Percentiles rank a stretch among this genome's conserved stretches.
Conservation (phyloP, 2,329 filamentous ascomycete species). For the Periglandula ipomoeae region DNA sequence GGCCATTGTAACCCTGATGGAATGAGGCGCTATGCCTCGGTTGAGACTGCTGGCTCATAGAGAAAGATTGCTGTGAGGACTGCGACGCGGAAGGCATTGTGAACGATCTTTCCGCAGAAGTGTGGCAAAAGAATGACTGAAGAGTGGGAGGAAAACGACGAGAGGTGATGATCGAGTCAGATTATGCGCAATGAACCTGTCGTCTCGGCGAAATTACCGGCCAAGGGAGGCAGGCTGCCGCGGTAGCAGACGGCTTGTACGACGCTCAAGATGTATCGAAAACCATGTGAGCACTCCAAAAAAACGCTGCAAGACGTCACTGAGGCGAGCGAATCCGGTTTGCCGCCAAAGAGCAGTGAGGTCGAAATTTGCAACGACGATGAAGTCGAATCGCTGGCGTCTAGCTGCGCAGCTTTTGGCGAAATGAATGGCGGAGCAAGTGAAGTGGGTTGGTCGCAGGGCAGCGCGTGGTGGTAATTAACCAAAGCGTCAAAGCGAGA, state of each 20-base stretch:
- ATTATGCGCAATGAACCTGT: neutral
- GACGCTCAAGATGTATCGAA: neutral
- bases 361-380: neutral
- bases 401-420: conserved; percentile 2
- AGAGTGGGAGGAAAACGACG: neutral
- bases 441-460: conserved; percentile 5
- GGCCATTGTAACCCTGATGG: conserved; percentile 22
- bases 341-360: neutral
- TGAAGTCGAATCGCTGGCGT: neutral
- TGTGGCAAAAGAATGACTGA: neutral
- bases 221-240: conserved; percentile 2
- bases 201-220: neutral
- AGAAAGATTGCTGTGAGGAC: conserved; percentile 47
- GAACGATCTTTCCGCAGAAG: neutral
- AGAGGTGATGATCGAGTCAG: neutral
- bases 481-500: neutral
- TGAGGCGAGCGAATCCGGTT: neutral
- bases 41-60: conserved; percentile 47
- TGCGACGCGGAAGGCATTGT: conserved; percentile 36
- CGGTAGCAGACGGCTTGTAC: neutral
- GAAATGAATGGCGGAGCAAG: conserved; percentile 9
- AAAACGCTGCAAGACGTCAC: neutral
- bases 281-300: neutral
- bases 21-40: conserved; percentile 28
- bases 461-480: conserved; percentile 5